Conservation (phyloP, 257 asterid species). For the Solanum neorickii region DNA sequence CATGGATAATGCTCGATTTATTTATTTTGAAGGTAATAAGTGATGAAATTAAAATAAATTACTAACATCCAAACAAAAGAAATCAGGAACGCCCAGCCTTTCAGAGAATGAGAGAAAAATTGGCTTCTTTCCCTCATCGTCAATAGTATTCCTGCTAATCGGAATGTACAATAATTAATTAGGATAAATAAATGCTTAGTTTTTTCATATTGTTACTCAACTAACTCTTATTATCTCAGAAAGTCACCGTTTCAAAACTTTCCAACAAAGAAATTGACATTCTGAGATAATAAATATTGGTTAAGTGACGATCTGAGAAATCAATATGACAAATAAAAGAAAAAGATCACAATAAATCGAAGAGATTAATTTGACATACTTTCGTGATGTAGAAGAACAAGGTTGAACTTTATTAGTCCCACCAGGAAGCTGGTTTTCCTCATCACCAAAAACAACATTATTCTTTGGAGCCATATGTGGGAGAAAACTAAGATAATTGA, state of each 20-base stretch:
- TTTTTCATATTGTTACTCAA: too few species aligned
- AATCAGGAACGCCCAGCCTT: conserved; percentile 41
- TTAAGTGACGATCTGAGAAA: too few species aligned
- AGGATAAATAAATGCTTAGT: too few species aligned
- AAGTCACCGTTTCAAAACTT: too few species aligned
- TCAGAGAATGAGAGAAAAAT: conserved; percentile 16
- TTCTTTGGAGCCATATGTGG: neutral
- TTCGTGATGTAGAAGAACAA: neutral
- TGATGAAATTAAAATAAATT: neutral
- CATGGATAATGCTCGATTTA: too few species aligned
- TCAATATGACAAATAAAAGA: too few species aligned
- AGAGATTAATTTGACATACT: neutral
- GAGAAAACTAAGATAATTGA: neutral
- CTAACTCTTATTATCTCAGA: too few species aligned
- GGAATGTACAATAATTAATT: too few species aligned
- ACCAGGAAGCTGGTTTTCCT: neutral
- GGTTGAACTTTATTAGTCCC: neutral
- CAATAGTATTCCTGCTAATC: neutral
- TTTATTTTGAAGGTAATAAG: too few species aligned
- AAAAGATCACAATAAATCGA: neutral
- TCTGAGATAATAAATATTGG: too few species aligned
- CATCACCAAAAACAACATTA: neutral
- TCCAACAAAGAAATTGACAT: too few species aligned
- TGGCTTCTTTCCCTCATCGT: conserved; percentile 10
- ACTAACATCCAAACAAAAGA: conserved; percentile 35